phyloP scores from a whole-genome alignment of 2,329 filamentous ascomycete genomes.

The Epichloe gansuensis region DNA sequence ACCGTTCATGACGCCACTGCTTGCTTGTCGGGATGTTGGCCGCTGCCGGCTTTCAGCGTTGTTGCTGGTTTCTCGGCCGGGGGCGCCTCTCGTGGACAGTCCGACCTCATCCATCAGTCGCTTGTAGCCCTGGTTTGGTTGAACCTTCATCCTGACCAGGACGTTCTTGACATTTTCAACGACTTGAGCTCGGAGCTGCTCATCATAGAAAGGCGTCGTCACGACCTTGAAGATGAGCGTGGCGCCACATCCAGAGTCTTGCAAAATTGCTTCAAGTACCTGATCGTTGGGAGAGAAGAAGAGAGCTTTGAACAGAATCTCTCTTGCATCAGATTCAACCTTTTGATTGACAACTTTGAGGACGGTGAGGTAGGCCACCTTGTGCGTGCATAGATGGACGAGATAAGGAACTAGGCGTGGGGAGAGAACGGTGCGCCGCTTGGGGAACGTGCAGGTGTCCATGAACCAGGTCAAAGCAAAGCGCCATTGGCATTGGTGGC shows the following conservation, averaged over 20 bases:
- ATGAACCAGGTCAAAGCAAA: conserved; percentile 93
- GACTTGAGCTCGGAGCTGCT: conserved; percentile 75
- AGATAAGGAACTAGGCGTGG: conserved; percentile 86
- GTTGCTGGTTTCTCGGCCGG: conserved; percentile 31
- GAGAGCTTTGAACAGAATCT: conserved; percentile 77
- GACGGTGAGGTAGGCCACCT: conserved; percentile 93
- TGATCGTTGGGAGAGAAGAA: conserved; percentile 87
- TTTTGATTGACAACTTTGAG: conserved; percentile 98
- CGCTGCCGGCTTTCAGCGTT: conserved; percentile 39
- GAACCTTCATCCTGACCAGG: conserved; percentile 78
- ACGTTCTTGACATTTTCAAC: conserved; percentile 88
- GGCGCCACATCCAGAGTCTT: conserved; percentile 82
- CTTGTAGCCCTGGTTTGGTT: conserved; percentile 94
- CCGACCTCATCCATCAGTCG: conserved; percentile 97
- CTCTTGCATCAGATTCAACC: conserved; percentile 81
- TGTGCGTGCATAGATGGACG: conserved; percentile 93
- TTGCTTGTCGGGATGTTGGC: conserved; percentile 43
- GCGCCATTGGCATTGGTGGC: conserved; percentile 95
- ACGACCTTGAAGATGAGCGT: conserved; percentile 98
- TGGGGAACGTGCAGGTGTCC: conserved; percentile 92
- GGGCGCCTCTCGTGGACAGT: conserved; percentile 53
- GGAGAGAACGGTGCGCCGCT: conserved; percentile 79
- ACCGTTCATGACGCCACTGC: conserved; percentile 22
- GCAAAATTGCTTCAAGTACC: conserved; percentile 77
- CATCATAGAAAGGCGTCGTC: conserved; percentile 94